Evolutionary conservation across 2,329 filamentous ascomycete genomes (phyloP), one percentile per base, ranked within the genome.

Genomic region (Ciborinia camelliae): DNA sequence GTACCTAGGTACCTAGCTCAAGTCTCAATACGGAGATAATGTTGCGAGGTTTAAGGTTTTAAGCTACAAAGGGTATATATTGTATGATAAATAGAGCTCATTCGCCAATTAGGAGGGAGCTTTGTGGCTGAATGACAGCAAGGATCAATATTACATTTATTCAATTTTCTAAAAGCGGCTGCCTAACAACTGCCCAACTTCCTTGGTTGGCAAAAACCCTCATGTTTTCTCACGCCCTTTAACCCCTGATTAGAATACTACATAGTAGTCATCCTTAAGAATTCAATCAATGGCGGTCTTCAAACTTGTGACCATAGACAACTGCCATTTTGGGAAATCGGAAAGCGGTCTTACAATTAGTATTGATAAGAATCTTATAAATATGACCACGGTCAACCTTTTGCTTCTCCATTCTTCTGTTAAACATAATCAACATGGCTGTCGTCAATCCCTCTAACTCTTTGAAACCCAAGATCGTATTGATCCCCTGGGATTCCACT

Each of bases 401-500:
- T 62, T 54, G 14, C n/a, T 32, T 47, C 26, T 43, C n/a, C 47
- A 62, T 20, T 30, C 9, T 48, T 28, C 47, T n/a, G 35, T 37
- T 1, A 37, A 47, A 48, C 20, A 47, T n/a, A 28, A 18, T 18
- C 37, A 41, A 63, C 14, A 63, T 63, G 61, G 41, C 9, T 15
- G n/a, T 18, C n/a, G 3, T 47, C 30, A 10, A 23, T 32, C 41
- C 39, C n/a, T 35, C 39, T 9, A 26, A 28, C 18, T 23, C 30
- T 14, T 15, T 48, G 47, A 68, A 62, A 48, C 62, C 66, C 10
- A 73, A 72, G 55, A 68, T 79, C 18, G 54, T 73, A 63, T 74
- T 82, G 47, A 71, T 82, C 26, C 79, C 80, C 10, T 82, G 78
- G 77, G 80, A 83, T 65, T 72, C 77, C 12, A 69, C 68, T 20